Conservation (phyloP, 2,329 filamentous ascomycete genomes). For the Neonectria neomacrospora region DNA sequence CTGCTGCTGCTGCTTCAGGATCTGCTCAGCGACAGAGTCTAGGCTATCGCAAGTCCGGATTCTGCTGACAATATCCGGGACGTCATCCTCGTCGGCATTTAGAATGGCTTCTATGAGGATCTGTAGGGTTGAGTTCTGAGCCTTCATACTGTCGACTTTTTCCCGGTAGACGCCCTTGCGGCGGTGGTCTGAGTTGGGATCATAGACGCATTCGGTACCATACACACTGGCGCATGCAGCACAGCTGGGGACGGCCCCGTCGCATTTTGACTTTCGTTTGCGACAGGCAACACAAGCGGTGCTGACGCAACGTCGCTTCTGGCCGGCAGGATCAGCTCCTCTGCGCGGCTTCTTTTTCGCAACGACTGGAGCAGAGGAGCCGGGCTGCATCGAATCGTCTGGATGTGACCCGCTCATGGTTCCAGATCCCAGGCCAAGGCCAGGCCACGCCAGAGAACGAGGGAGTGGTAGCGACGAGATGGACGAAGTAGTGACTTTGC, state of each 20-base stretch:
- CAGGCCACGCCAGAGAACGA: slow-evolving; percentile 5
- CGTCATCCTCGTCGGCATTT: slow-evolving; percentile 89
- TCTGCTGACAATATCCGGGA: slow-evolving; percentile 80
- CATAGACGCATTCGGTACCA: slow-evolving; percentile 89
- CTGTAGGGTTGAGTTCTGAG: slow-evolving; percentile 86
- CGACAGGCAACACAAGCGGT: slow-evolving; percentile 87
- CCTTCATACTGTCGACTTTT: slow-evolving; percentile 89
- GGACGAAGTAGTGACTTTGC: neutral
- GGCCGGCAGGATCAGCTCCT: slow-evolving; percentile 57
- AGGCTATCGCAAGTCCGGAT: slow-evolving; percentile 86
- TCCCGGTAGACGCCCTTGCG: slow-evolving; percentile 97
- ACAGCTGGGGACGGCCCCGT: slow-evolving; percentile 90
- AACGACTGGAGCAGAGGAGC: slow-evolving; percentile 23
- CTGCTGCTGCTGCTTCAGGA: slow-evolving; percentile 57
- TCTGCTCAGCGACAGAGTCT: slow-evolving; percentile 65
- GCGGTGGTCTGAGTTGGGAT: slow-evolving; percentile 94
- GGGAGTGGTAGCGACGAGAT: neutral
- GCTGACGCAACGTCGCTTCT: slow-evolving; percentile 82
- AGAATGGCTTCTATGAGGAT: slow-evolving; percentile 93
- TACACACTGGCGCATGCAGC: slow-evolving; percentile 97
- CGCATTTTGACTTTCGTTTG: slow-evolving; percentile 86
- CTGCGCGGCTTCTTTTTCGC: slow-evolving; percentile 63
- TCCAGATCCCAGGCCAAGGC: slow-evolving; percentile 16
- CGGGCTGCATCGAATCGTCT: slow-evolving; percentile 24
- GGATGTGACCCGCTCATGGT: slow-evolving; percentile 37